These are phyloP conservation scores for Kwoniella heveanensis DNA, from an alignment of 768 basidiomycete genomes.

Conservation along the genomic window DNA sequence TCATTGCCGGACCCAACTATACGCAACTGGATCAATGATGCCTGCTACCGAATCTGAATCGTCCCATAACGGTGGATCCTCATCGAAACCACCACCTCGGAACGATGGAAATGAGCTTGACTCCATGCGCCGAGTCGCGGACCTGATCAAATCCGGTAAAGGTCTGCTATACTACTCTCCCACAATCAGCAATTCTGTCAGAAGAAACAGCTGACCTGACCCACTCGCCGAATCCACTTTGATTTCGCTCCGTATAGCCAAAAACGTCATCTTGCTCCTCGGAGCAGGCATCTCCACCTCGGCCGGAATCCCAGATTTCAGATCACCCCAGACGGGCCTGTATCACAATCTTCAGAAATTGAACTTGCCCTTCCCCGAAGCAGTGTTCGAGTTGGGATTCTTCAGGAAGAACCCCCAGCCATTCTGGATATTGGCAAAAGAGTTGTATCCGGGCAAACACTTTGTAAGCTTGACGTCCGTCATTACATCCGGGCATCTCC, in stretches of 20 bases:
- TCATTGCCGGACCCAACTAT: too few relatives aligned
- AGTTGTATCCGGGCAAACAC: constrained; percentile 80
- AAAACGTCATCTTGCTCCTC: constrained; percentile 44
- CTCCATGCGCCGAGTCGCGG: constrained; percentile 20
- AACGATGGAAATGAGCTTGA: not conserved
- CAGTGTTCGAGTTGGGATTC: constrained; percentile 89
- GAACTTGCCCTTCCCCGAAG: constrained; percentile 79
- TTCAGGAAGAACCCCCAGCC: constrained; percentile 73
- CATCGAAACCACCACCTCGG: not conserved
- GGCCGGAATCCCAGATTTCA: constrained; percentile 69
- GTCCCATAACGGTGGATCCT: too few relatives aligned
- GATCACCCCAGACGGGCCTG: constrained; percentile 77
- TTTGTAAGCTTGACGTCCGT: constrained; percentile 40
- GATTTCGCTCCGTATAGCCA: constrained; percentile 24
- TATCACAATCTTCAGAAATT: constrained; percentile 58
- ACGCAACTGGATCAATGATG: too few relatives aligned
- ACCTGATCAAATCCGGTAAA: constrained; percentile 34
- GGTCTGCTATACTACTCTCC: constrained; percentile 9
- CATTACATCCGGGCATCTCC: too few relatives aligned
- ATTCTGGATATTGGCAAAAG: constrained; percentile 86
- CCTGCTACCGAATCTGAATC: not conserved
- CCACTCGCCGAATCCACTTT: not conserved
- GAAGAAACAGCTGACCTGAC: not conserved
- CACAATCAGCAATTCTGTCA: not conserved
- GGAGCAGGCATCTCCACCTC: constrained; percentile 51